Base-by-base conservation (phyloP, 73 alveolate species). In the Tetrahymena malaccensis region DNA sequence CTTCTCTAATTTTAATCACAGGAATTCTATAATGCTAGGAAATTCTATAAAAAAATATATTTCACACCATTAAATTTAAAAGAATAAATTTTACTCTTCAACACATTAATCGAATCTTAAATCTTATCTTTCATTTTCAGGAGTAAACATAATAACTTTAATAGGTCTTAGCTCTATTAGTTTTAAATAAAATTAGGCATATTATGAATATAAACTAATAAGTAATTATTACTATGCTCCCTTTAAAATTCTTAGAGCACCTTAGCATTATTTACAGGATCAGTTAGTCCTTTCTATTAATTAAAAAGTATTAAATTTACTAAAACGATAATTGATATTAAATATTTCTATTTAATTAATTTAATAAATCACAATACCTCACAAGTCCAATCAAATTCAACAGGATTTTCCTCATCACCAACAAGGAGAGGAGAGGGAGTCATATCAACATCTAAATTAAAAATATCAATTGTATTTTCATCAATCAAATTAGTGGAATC, bases 371-470 rank as follows among this genome's bases (percentile, higher is more conserved):
- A 56, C 9, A 4, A 27, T 70, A 70, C 89, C 37, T 97, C 97
- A 96, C 98, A 97, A 58, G 96, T 97, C 99, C 99, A 98, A 27
- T 97, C 97, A 94, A 98, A 96, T 43, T 96, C 97, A 25, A 93
- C 58, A 0, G 95, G 96, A 37, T 85, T 58, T 94, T 96, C 98
- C 93, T 96, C 98, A 94, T 94, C 89, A 35, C 96, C 97, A 27
- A 94, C 89, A 50, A 89, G 94, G 35, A 95, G 93, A 34, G 96
- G 55, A 96, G 96, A 85, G 34, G 96, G 94, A 10, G 89, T 40
- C 25, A 93, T 43, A 58, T 94, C 95, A 10, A 96, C 44, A 94
- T 96, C 94, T 83, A 96, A 55, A 85, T 96, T 55, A 16, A 96
- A 93, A 13, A 93, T 93, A 95, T 96, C 98, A 34, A 97, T 94